Conservation (phyloP, 768 basidiomycete genomes). For the Pisolithus orientalis region DNA sequence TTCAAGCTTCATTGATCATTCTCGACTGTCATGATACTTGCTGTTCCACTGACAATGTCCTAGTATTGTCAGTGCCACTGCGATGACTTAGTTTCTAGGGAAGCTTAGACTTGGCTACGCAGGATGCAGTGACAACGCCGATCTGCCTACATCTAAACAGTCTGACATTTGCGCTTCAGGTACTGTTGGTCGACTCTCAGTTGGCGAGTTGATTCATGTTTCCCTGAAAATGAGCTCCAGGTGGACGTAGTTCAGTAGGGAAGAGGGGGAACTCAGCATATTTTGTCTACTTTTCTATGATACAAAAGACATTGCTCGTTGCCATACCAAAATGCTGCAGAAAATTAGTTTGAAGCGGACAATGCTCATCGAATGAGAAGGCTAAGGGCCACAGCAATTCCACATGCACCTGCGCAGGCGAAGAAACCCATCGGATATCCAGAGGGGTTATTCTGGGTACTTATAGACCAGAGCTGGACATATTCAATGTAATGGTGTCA, state of each 20-base stretch:
- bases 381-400: slow-evolving; percentile 59
- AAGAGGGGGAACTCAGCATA: neutral
- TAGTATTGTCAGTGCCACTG: too few relatives aligned
- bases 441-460: slow-evolving; percentile 58
- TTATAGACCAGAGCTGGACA: slow-evolving; percentile 63
- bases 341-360: neutral
- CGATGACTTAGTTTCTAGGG: too few relatives aligned
- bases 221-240: too few relatives aligned
- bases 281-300: neutral
- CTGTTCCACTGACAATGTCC: too few relatives aligned
- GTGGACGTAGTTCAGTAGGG: neutral
- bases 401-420: slow-evolving; percentile 55
- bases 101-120: too few relatives aligned
- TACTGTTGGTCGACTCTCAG: too few relatives aligned
- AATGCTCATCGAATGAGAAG: slow-evolving; percentile 60
- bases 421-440: slow-evolving; percentile 77
- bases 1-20: too few relatives aligned
- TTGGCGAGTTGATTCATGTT: too few relatives aligned
- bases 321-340: neutral
- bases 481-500: neutral
- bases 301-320: neutral
- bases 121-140: too few relatives aligned
- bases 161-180: too few relatives aligned
- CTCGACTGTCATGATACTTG: too few relatives aligned
- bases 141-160: too few relatives aligned